Base-by-base conservation (phyloP, 2,329 filamentous ascomycete species). In the Pseudogymnoascus sp. region DNA sequence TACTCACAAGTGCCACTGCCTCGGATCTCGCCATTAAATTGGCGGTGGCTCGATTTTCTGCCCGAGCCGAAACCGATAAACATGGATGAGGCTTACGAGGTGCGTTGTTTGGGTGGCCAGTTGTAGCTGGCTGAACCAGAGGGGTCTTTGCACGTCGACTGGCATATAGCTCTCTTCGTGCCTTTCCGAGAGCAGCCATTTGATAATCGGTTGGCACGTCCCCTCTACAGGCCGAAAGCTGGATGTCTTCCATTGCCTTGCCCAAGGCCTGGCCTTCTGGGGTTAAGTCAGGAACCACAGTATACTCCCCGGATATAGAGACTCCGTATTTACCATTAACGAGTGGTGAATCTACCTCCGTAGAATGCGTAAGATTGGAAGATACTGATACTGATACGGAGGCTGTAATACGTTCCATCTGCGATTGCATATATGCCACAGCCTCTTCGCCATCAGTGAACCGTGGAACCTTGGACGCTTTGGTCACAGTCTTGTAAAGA, bases 181-280 rank as follows among this genome's bases (percentile, higher is more conserved):
- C 48, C 48, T 55, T 55, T 55, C 48, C 48, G 2, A 55, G 48
- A 18, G 48, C 48, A 55, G 48, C 48, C 48, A 55, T 55, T 33
- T 55, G 48, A 35, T 33, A 55, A 21, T 55, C 48, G n/a, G 48
- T 55, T 15, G 48, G 48, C 7, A 55, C 29, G 12, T 55, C 27
- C 18, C 48, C 48, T 35, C 21, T 55, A 2, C n/a, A 18, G 5
- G 48, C 48, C 13, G 48, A 55, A 18, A 35, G 29, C 48, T 55
- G 48, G 18, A 55, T 55, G 29, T 55, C 29, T 35, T 33, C 48
- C 29, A 55, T 55, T 10, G 48, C 48, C 29, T 55, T 55, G n/a
- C 48, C 15, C 5, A 55, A 18, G 12, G 48, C 48, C 29, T 5
- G n/a, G 3, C 48, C 48, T 33, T 55, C 48, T 13, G 29, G 48